A percentile compares a stretch with the other conserved stretches of the same genome.
Evolutionary conservation across 78 protist species (phyloP).

Genomic region (Monosiga brevicollis): DNA sequence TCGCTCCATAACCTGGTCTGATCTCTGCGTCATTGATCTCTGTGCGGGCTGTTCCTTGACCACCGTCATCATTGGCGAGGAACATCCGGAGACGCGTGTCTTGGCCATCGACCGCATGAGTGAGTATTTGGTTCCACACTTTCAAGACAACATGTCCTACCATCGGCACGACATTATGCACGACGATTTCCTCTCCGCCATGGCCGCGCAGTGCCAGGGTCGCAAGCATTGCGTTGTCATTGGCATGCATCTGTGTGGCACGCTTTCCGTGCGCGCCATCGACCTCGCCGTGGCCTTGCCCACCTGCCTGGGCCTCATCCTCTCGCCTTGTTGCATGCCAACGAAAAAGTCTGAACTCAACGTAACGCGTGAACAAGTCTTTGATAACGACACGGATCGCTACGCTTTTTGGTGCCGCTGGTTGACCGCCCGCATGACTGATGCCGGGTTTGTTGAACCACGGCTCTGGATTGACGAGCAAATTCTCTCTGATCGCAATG

Average conservation of each 20-base stretch:
- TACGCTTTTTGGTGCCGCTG: not conserved
- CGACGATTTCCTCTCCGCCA: not conserved
- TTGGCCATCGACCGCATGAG: not conserved
- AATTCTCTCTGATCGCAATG: too few relatives aligned
- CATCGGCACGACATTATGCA: not conserved
- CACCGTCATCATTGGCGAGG: not conserved
- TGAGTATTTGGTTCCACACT: not conserved
- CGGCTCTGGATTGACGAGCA: too few relatives aligned
- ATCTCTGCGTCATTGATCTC: too few relatives aligned
- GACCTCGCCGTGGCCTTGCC: not conserved
- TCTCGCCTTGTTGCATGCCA: not conserved
- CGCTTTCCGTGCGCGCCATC: not conserved
- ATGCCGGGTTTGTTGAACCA: too few relatives aligned
- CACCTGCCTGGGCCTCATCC: not conserved
- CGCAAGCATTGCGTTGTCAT: not conserved
- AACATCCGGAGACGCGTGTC: not conserved
- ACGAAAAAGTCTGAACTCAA: not conserved
- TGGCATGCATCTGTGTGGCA: not conserved
- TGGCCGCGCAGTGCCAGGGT: not conserved
- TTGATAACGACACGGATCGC: not conserved
- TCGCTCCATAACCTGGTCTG: too few relatives aligned
- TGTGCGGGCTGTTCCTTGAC: not conserved
- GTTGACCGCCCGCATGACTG: too few relatives aligned
- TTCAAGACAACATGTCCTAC: not conserved
- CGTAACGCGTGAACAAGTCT: not conserved